phyloP scores from a whole-genome alignment of 176 grass and related monocot genomes.

The Oryza longistaminata region DNA sequence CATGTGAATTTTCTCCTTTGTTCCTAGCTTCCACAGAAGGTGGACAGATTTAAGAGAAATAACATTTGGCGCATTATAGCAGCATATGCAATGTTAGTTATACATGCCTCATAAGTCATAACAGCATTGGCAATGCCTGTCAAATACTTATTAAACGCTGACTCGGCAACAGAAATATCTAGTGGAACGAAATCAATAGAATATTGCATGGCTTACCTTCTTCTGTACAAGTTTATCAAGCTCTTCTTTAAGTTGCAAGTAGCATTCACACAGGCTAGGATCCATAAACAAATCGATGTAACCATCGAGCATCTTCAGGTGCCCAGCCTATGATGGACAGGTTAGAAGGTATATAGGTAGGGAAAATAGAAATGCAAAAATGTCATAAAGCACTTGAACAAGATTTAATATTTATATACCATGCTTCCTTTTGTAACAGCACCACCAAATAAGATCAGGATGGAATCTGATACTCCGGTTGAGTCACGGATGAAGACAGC shows the following conservation, averaged over 20 bases:
- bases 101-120: background rate
- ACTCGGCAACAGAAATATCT: constrained; percentile 2
- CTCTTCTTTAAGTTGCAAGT: constrained; percentile 83
- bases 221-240: constrained; percentile 84
- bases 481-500: constrained; percentile 93
- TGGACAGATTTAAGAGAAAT: background rate
- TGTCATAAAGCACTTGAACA: constrained; percentile 4
- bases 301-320: constrained; percentile 96
- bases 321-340: constrained; percentile 55
- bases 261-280: constrained; percentile 86
- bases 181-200: background rate
- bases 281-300: constrained; percentile 99
- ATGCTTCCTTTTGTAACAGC: constrained; percentile 63
- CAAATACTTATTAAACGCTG: background rate
- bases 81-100: background rate
- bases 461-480: constrained; percentile 86
- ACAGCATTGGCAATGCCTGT: background rate
- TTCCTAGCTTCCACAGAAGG: constrained; percentile 9
- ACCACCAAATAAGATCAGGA: constrained; percentile 90
- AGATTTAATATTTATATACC: constrained; percentile 43
- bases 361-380: constrained; percentile 20
- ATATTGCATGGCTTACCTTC: constrained; percentile 53
- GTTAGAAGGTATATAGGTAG: constrained; percentile 17
- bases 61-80: background rate
- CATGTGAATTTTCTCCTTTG: background rate